These are phyloP conservation scores for Craterostigma plantagineum DNA, from an alignment of 257 asterid genomes.

Conservation along the genomic window DNA sequence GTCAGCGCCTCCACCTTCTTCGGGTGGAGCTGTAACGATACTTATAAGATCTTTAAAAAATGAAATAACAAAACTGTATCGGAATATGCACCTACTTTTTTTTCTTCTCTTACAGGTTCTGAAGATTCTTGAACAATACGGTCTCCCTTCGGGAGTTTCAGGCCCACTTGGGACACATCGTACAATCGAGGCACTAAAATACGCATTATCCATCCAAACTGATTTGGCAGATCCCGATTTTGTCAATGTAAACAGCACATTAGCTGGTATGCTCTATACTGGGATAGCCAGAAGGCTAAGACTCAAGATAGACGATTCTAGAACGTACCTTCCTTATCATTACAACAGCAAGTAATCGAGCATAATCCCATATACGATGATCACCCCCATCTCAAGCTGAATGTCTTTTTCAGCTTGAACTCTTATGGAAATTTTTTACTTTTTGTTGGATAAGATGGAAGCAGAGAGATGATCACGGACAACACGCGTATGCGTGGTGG, in stretches of 20 bases:
- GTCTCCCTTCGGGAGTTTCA: constrained; percentile 13
- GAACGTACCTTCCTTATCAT: constrained; percentile 33
- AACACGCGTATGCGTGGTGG: constrained; percentile 56
- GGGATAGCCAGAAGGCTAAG: constrained; percentile 27
- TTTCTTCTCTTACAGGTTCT: constrained; percentile 18
- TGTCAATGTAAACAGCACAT: constrained; percentile 9
- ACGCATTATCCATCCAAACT: constrained; percentile 43
- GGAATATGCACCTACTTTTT: too few species aligned
- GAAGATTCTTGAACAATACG: constrained; percentile 39
- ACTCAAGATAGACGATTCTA: constrained; percentile 25
- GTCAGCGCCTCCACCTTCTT: too few species aligned
- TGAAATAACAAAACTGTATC: too few species aligned
- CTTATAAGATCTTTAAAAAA: too few species aligned
- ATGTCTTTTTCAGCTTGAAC: too few species aligned
- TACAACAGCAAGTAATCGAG: constrained; percentile 43
- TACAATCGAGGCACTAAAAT: constrained; percentile 45
- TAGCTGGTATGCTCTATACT: constrained; percentile 34
- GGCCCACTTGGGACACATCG: constrained; percentile 35
- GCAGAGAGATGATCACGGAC: constrained; percentile 57
- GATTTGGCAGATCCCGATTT: constrained; percentile 60
- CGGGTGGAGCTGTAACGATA: too few species aligned
- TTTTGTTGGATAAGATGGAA: constrained; percentile 25
- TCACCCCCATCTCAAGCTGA: too few species aligned
- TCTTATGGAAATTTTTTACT: too few species aligned
- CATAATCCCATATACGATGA: neutral